Evolutionary conservation across 2,329 filamentous ascomycete species (phyloP).

Genomic region (Microdochium trichocladiopsis): DNA sequence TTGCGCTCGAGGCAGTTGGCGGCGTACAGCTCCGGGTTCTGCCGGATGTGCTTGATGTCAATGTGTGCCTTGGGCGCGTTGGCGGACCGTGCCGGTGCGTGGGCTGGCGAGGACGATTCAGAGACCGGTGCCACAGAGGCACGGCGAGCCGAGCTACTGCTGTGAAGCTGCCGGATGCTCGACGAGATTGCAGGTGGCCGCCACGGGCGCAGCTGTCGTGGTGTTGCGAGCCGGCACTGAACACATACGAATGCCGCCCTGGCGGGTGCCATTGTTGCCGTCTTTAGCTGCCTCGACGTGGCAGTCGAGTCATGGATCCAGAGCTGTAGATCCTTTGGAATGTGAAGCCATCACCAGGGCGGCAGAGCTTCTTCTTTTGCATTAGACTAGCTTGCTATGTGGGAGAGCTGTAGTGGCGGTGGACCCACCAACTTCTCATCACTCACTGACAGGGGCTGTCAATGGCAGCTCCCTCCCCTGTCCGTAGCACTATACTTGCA

Average conservation of each 20-base stretch:
- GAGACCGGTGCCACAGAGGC: not conserved
- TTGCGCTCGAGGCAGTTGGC: slow-evolving; percentile 82
- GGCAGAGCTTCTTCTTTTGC: too few species aligned
- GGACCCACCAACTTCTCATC: too few species aligned
- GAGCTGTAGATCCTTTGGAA: too few species aligned
- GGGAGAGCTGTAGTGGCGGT: too few species aligned
- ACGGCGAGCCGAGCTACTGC: not conserved
- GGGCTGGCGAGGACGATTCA: not conserved
- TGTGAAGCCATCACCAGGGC: too few species aligned
- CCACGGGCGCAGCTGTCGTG: not conserved
- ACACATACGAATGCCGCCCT: not conserved
- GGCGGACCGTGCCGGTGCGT: not conserved
- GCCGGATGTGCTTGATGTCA: slow-evolving; percentile 84
- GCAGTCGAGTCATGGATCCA: too few species aligned
- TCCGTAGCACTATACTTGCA: too few species aligned
- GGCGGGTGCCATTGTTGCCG: not conserved
- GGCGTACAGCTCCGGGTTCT: slow-evolving; percentile 73
- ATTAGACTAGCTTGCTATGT: too few species aligned
- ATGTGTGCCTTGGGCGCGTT: slow-evolving; percentile 30
- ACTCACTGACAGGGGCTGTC: too few species aligned
- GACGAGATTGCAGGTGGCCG: not conserved
- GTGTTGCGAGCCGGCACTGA: not conserved
- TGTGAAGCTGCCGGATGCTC: not conserved
- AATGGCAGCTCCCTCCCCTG: too few species aligned
- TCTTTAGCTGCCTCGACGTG: not conserved